Percentiles rank a stretch among this genome's conserved stretches.
These are phyloP conservation scores for Metroxylon sagu DNA, from an alignment of 176 grass and related monocot genomes.

Conservation along the genomic window DNA sequence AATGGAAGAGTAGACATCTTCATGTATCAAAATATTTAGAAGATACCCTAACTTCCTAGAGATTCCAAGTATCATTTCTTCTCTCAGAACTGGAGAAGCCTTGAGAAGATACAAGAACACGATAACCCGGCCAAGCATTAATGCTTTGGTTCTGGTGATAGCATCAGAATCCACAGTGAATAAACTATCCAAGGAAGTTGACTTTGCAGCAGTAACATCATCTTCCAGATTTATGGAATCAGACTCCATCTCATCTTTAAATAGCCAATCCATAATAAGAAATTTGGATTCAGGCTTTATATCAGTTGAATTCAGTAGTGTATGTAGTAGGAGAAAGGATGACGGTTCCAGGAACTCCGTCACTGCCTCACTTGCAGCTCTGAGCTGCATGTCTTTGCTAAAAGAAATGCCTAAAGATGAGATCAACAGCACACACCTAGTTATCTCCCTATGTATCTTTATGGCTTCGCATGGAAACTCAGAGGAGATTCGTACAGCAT, in stretches of 20 bases:
- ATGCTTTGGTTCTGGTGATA: conserved; percentile 31
- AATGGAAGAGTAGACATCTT: conserved; percentile 60
- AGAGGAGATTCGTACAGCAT: conserved; percentile 79
- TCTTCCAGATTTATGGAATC: conserved; percentile 19
- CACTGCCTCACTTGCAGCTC: conserved; percentile 61
- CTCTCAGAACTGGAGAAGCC: conserved; percentile 43
- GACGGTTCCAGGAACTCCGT: conserved; percentile 68
- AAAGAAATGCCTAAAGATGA: conserved; percentile 63
- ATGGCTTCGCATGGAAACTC: conserved; percentile 58
- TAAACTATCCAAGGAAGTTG: conserved; percentile 32
- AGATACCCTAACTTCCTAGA: conserved; percentile 56
- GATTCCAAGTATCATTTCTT: conserved; percentile 54
- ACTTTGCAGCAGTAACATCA: conserved; percentile 24
- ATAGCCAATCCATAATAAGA: conserved; percentile 50
- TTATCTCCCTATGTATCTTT: conserved; percentile 45
- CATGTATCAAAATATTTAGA: conserved; percentile 39
- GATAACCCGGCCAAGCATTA: conserved; percentile 52
- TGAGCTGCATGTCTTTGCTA: conserved; percentile 46
- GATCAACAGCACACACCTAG: conserved; percentile 46
- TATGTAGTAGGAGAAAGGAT: conserved; percentile 64
- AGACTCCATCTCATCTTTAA: conserved; percentile 35
- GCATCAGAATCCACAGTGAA: conserved; percentile 43
- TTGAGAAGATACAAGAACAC: conserved; percentile 71
- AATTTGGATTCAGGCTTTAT: conserved; percentile 43
- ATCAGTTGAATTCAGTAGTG: conserved; percentile 57